Evolutionary conservation across 768 basidiomycete species (phyloP).

Genomic region (Postia placenta): DNA sequence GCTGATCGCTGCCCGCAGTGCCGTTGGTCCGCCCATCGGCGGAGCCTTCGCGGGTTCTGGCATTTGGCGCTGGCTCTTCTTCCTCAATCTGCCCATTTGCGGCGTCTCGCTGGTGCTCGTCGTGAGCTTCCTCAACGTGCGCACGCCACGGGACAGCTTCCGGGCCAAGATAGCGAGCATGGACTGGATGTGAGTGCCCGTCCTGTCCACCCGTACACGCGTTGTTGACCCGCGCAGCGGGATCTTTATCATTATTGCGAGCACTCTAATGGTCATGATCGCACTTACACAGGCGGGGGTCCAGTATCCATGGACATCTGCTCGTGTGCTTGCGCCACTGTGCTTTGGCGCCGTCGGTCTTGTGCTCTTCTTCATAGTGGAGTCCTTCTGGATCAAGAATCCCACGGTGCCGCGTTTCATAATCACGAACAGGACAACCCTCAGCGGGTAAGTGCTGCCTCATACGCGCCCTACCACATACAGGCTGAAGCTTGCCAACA

Average conservation of each 20-base stretch:
- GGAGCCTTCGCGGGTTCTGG: slow-evolving; percentile 17
- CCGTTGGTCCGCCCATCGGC: slow-evolving; percentile 23
- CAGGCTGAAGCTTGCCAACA: too few relatives aligned
- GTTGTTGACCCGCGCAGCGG: slow-evolving; percentile 21
- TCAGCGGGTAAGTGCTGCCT: slow-evolving; percentile 8
- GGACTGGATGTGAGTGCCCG: slow-evolving; percentile 17
- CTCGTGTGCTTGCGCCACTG: slow-evolving; percentile 29
- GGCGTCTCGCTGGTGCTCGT: slow-evolving; percentile 4
- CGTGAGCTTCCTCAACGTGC: slow-evolving; percentile 11
- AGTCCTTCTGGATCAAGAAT: slow-evolving; percentile 19
- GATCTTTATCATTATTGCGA: slow-evolving; percentile 16
- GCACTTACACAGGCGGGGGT: slow-evolving; percentile 30
- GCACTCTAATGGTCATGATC: slow-evolving; percentile 13
- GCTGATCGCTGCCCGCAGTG: background rate
- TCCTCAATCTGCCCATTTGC: slow-evolving; percentile 5
- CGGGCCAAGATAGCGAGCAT: slow-evolving; percentile 17
- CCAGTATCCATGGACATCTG: slow-evolving; percentile 28
- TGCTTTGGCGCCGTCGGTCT: slow-evolving; percentile 29
- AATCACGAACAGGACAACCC: slow-evolving; percentile 9
- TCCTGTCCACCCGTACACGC: background rate
- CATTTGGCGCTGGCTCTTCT: slow-evolving; percentile 15
- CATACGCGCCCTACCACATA: too few relatives aligned
- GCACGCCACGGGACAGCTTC: slow-evolving; percentile 8
- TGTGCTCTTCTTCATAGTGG: slow-evolving; percentile 26
- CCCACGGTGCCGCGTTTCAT: slow-evolving; percentile 15